Evolutionary conservation across 2,329 filamentous ascomycete species (phyloP), one percentile per base, ranked within the genome.

Genomic region (Celoporthe dispersa): DNA sequence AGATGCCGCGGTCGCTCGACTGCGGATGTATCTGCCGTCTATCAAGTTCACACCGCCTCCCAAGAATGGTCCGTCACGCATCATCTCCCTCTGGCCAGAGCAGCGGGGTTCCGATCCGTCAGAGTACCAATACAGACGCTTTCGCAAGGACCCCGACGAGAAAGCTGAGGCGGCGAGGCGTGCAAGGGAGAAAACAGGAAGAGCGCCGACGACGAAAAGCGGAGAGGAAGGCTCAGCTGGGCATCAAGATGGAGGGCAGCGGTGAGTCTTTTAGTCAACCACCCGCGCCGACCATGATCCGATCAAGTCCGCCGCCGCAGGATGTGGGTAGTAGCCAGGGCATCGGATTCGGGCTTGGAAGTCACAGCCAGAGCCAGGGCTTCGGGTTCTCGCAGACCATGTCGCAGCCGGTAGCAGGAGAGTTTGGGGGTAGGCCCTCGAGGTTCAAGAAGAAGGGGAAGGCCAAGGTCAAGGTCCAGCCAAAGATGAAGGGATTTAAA

Each of bases 391-490:
- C 62, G 22, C 73, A 67, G 66, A 77, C 79, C n/a, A 84, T 84
- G 80, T 85, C 84, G 66, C 84, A 85, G 74, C 81, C 82, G 12
- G 75, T 82, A 19, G 70, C 79, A n/a, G 85, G 85, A 2, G 73
- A 77, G 5, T 85, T 85, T 80, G 85, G 84, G 35, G 80, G 80
- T 72, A 78, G 84, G 68, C 61, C 75, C 48, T 68, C 74, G 64
- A 80, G 79, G 70, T 79, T 77, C 72, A 80, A 77, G 67, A 84
- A 84, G 77, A 85, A 84, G 75, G 70, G 73, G 14, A 84, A 83
- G 39, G 28, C 22, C 55, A 85, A 84, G 75, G 70, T 72, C 22
- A 84, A 83, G n/a, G 37, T 31, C 39, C 66, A 70, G 59, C 39
- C 39, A 77, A 81, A 79, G 75, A 81, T 78, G 75, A 80, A 78